These are phyloP conservation scores for Glycyrrhiza uralensis DNA, from an alignment of 306 rosid species.

Conservation along the genomic window DNA sequence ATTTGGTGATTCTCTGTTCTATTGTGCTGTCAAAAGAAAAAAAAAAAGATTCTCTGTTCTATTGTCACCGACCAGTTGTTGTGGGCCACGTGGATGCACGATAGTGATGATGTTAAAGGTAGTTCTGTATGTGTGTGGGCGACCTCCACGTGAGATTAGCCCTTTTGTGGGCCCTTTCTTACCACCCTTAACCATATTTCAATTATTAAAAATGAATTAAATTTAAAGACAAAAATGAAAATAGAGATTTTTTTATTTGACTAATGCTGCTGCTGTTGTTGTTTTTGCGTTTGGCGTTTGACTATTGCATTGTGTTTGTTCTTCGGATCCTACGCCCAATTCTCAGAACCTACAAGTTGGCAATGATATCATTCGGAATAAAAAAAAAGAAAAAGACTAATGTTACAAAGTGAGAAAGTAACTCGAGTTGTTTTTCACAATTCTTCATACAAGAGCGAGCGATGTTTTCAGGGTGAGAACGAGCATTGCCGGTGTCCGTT, in stretches of 20 bases:
- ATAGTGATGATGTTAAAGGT: slow-evolving; percentile 14
- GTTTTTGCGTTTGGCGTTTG: not conserved
- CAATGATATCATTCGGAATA: not conserved
- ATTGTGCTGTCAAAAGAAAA: no score
- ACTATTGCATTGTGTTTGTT: not conserved
- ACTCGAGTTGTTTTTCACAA: not conserved
- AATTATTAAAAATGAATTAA: not conserved
- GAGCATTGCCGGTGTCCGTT: no score
- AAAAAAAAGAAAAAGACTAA: no score
- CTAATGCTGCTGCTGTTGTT: no score
- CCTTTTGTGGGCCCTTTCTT: not conserved
- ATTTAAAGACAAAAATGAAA: not conserved
- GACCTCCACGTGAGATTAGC: slow-evolving; percentile 30
- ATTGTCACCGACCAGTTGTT: slow-evolving; percentile 23
- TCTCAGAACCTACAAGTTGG: not conserved
- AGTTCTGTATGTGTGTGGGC: not conserved
- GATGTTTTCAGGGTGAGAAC: no score
- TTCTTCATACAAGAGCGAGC: no score
- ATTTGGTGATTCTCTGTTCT: no score
- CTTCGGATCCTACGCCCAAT: slow-evolving; percentile 7
- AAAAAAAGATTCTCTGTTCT: no score
- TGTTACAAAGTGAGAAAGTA: not conserved
- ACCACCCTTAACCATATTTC: not conserved
- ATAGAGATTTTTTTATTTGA: not conserved
- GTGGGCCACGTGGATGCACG: slow-evolving; percentile 44